Evolutionary conservation across 2,329 filamentous ascomycete species (phyloP), one percentile per base, ranked within the genome.

Genomic region (Botrytis galanthina): DNA sequence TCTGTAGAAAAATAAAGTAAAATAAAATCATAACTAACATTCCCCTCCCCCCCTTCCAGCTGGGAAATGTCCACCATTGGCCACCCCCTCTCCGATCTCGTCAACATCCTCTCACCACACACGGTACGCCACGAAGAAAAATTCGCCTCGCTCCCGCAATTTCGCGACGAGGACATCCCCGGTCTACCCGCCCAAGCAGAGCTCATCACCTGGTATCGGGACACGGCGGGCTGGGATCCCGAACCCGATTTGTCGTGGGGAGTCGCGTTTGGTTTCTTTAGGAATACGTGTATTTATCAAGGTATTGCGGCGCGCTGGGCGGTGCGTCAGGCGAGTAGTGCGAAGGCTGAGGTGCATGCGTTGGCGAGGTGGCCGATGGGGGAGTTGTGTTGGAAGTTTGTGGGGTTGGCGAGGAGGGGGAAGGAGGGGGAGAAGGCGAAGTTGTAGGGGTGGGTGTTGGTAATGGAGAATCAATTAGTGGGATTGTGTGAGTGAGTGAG

Each of bases 41-140:
- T 7, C 44, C 12, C 39, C 9, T 3, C n/a, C n/a, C 10, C 37
- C 20, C 5, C 8, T n/a, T n/a, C 5, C 32, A 89, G 88, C 84
- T 98, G 95, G 95, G 96, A 98, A 85, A 97, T 99, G 94, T 94
- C 94, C 51, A 98, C 96, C 0, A 91, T 98, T 72, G 96, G 96
- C n/a, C 95, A 99, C 82, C 96, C 96, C 1, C 88, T 98, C 35
- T 95, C 93, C 9, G 96, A 99, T 81, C 85, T 98, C 59, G 91
- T 91, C 82, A 98, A 98, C 83, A 86, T 98, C 29, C 82, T 91
- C 39, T 85, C 84, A 12, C 87, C 87, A 14, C 88, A 84, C 77
- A 76, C 75, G 73, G 73, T 79, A 26, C 75, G 75, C 48, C 57
- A 76, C 60, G 77, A 76, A 44, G 74, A 71, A 77, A 80, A 75